Evolutionary conservation across 2,329 filamentous ascomycete genomes (phyloP), one percentile per base, ranked within the genome.

Genomic region (Colletotrichum shisoi): DNA sequence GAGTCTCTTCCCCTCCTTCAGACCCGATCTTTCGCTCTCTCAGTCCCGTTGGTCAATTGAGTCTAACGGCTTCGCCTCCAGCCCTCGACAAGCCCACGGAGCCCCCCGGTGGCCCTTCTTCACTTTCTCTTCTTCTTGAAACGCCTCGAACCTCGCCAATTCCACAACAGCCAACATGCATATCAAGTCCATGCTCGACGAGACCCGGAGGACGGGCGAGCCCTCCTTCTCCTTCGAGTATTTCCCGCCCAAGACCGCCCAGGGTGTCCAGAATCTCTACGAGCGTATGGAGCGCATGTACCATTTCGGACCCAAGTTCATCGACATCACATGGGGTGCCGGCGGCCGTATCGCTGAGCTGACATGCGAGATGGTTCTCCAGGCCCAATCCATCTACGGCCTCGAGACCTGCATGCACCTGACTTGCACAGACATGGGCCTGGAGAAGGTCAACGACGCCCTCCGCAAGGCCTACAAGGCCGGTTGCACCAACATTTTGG

Each of bases 261-360:
- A 95, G 81, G 95, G 95, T 85, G 94, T 99, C 13, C 95, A 99
- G 82, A 99, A 99, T 79, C 89, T 99, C 66, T 99, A 99, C 84
- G 95, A 99, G 74, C 92, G 95, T 73, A 98, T 99, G 92, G 95
- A 99, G 81, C 93, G 94, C 80, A 99, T 99, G 95, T 93, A 97
- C 80, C 88, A 90, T 74, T 87, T 96, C 70, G 95, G 93, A 1
- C 95, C 94, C 70, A 91, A 94, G 75, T 99, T 99, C 83, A 93
- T 99, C 78, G 95, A 99, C 79, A 91, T 99, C 75, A 99, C 95
- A 70, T 99, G 95, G 95, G 96, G 96, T 70, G 95, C 95, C 59
- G 95, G 95, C 72, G 95, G 95, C 54, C 89, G 91, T 71, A 88
- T 95, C 72, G 95, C 94, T 62, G 91, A 96, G 76, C 82, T 99